Evolutionary conservation across 2,329 filamentous ascomycete species (phyloP), one percentile per base, ranked within the genome.

Genomic region (Graphium sp.): DNA sequence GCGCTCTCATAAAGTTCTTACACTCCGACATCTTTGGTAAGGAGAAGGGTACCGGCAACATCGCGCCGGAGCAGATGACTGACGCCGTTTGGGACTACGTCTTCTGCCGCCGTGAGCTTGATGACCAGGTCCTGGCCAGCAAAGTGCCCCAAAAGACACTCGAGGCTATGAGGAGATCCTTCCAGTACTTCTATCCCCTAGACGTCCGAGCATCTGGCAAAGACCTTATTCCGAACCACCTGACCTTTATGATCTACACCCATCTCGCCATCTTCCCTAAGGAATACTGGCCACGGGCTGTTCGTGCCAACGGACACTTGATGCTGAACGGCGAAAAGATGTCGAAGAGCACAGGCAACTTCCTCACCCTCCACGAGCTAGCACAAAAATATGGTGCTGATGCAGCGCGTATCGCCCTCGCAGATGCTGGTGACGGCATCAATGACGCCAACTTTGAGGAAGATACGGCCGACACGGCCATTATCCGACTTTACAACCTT

Each of bases 381-480:
- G 77, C 87, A 10, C 67, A 74, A 41, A 98, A 98, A 52, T 98
- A 89, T 43, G 89, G 89, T 44, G 87, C 89, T 7, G 89, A 95
- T 49, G 89, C 89, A 28, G 78, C 79, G 24, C 72, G 87, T 47
- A 79, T 95, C 42, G 84, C 85, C 4, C 73, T 98, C 37, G 87
- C 87, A 12, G 89, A 98, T 51, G 84, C 84, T 9, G 89, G 89
- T 42, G 89, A 98, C 45, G 82, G 80, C 37, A 84, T 94, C 36
- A 78, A 83, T 37, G 89, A 98, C 52, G 85, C 87, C 42, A 98
- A 98, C 61, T 92, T 98, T 39, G 89, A 94, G 45, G 89, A 98
- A 58, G 72, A 78, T 31, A 84, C 94, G 22, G 89, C 89, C 22
- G 89, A 95, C 54, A 81, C 76, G 48, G 85, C 75, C 46, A 91